Base-by-base conservation (phyloP, 2,329 filamentous ascomycete species). In the Lasiodiplodia sp. region DNA sequence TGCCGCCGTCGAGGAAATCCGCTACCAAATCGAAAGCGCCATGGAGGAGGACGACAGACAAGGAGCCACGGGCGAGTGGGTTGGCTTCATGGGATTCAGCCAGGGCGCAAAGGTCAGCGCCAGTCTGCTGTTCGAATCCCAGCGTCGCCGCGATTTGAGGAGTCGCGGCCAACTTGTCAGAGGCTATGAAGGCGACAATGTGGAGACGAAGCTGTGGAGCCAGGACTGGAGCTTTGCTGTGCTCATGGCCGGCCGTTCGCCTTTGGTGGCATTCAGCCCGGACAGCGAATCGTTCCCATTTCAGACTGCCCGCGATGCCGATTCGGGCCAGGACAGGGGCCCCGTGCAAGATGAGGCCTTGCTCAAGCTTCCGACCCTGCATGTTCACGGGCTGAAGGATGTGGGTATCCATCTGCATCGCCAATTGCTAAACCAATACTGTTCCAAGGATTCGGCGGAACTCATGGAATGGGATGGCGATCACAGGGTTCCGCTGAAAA, bases 381-480 rank as follows among this genome's bases (percentile, higher is more conserved):
- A 92, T 79, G 88, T 92, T 1, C 90, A 92, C 79, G 90, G 91
- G 0, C 72, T 88, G 70, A 80, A 81, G 21, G 89, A 91, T 77
- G 82, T 85, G 0, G 88, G 88, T 0, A 73, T 93, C 28, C 80
- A 86, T 69, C 78, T 87, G 55, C 90, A 92, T 75, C 79, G 84
- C 67, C 80, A 84, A 75, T 74, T 90, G 72, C 74, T 88, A 63
- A 77, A 86, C 10, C 78, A 86, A 64, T 93, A 90, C 76, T 92
- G 88, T 75, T 82, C 87, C 62, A 75, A 81, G 11, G 84, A 82
- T 0, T 87, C 81, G 2, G 81, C 85, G 6, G 83, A 79, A 49
- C 70, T 93, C 56, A 77, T 94, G 1, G 89, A 93, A 77, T 94
- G 92, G 92, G 86, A 92, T 68, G 92, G 91, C 0, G 85, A 84